phyloP scores from a whole-genome alignment of 2,329 filamentous ascomycete genomes.

The Arthrobotrys sinensis region DNA sequence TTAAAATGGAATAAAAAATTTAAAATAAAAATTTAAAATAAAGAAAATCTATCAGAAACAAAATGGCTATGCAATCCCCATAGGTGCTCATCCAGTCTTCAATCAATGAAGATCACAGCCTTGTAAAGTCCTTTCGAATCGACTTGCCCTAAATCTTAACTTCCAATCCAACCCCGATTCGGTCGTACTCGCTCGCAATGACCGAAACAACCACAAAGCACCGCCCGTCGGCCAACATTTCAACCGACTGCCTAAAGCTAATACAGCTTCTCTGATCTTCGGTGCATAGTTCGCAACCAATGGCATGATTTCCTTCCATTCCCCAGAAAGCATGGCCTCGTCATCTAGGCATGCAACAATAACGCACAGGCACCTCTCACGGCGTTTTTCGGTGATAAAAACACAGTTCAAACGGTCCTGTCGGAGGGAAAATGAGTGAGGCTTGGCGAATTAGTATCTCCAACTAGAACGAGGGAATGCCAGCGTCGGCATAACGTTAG shows the following conservation, averaged over 20 bases:
- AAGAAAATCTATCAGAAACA: too few relatives aligned
- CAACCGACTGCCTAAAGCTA: conserved; percentile 20
- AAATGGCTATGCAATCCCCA: too few relatives aligned
- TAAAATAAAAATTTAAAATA: too few relatives aligned
- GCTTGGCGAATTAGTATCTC: too few relatives aligned
- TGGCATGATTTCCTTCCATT: too few relatives aligned
- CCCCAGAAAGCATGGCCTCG: conserved; percentile 3
- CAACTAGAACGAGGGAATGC: background rate
- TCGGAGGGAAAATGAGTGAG: background rate
- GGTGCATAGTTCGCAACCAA: too few relatives aligned
- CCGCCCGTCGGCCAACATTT: conserved; percentile 39
- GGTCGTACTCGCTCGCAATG: conserved; percentile 28
- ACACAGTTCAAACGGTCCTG: too few relatives aligned
- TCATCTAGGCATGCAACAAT: background rate
- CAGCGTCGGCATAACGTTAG: conserved; percentile 19
- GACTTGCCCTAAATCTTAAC: background rate
- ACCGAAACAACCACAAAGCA: background rate
- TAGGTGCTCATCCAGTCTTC: too few relatives aligned
- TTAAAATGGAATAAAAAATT: too few relatives aligned
- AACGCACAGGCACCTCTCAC: background rate
- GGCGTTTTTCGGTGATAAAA: conserved; percentile 7
- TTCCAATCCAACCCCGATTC: conserved; percentile 12
- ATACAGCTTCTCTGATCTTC: too few relatives aligned
- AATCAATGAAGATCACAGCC: background rate
- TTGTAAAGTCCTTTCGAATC: background rate